Percentiles rank a stretch among this genome's conserved stretches.
These are phyloP conservation scores for Trametes sp. DNA, from an alignment of 1,284 basidiomycete genomes.

Conservation along the genomic window DNA sequence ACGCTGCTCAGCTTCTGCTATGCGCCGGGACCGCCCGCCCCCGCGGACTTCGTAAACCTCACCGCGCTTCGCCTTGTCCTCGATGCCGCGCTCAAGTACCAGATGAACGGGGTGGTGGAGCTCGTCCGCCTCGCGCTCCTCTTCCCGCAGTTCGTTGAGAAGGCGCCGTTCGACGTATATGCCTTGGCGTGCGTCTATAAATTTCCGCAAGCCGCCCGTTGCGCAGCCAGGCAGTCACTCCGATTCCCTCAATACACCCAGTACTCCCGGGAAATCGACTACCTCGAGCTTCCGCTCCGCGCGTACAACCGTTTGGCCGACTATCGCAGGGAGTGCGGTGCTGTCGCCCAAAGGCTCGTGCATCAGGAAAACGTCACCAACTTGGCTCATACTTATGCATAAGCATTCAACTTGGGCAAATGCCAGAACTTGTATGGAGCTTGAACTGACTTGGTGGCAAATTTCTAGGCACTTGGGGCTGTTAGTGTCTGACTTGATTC, in stretches of 20 bases:
- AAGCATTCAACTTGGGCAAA: too few relatives aligned
- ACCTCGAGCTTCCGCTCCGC: neutral
- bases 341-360: neutral
- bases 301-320: slow-evolving; percentile 9
- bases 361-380: too few relatives aligned
- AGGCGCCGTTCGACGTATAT: slow-evolving; percentile 6
- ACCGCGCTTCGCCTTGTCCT: slow-evolving; percentile 1
- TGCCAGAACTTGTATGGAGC: too few relatives aligned
- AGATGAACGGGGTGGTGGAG: slow-evolving; percentile 2
- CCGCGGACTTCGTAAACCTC: slow-evolving; percentile 29
- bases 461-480: too few relatives aligned
- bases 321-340: slow-evolving; percentile 6
- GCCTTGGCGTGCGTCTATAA: slow-evolving; percentile 10
- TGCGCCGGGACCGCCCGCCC: neutral
- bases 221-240: slow-evolving; percentile 9
- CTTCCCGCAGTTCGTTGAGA: neutral
- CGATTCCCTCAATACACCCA: neutral
- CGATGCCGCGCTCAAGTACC: slow-evolving; percentile 10
- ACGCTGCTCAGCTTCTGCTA: slow-evolving; percentile 14
- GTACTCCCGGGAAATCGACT: neutral
- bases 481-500: too few relatives aligned
- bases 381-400: too few relatives aligned
- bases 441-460: too few relatives aligned
- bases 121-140: slow-evolving; percentile 22
- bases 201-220: slow-evolving; percentile 10